These are phyloP conservation scores for Westerdykella ornata DNA, from an alignment of 2,329 filamentous ascomycete genomes.

Conservation along the genomic window DNA sequence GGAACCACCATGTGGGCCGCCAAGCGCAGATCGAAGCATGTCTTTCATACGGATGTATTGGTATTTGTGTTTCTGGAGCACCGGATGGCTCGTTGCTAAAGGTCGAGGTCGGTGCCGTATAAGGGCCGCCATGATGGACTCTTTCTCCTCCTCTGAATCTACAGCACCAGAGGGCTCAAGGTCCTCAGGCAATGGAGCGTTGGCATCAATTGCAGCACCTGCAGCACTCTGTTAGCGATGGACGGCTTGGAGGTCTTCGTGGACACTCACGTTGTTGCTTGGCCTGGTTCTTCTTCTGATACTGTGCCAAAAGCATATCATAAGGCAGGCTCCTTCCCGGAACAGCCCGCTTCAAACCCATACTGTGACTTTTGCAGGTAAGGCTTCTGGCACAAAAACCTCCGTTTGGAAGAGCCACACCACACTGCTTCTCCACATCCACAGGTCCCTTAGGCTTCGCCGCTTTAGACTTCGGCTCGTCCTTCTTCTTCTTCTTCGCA, in stretches of 20 bases:
- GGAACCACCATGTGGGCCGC: slow-evolving; percentile 35
- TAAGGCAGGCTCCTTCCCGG: slow-evolving; percentile 82
- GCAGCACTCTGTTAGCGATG: slow-evolving; percentile 14
- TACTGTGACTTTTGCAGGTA: slow-evolving; percentile 91
- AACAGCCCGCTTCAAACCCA: slow-evolving; percentile 87
- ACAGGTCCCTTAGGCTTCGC: slow-evolving; percentile 87
- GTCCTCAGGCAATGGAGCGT: slow-evolving; percentile 82
- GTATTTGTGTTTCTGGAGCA: slow-evolving; percentile 50
- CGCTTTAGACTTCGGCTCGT: slow-evolving; percentile 76
- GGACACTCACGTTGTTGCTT: slow-evolving; percentile 79
- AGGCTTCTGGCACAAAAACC: slow-evolving; percentile 80
- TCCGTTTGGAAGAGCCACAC: slow-evolving; percentile 77
- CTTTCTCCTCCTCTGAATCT: slow-evolving; percentile 91
- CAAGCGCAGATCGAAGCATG: slow-evolving; percentile 55
- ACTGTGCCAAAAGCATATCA: slow-evolving; percentile 69
- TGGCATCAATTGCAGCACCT: slow-evolving; percentile 93
- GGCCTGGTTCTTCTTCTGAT: slow-evolving; percentile 92
- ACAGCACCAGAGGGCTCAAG: slow-evolving; percentile 64
- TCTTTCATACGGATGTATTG: slow-evolving; percentile 58
- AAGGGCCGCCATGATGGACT: slow-evolving; percentile 74
- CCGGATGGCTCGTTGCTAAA: slow-evolving; percentile 57
- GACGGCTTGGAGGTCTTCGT: neutral
- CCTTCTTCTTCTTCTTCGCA: slow-evolving; percentile 83
- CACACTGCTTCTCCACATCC: slow-evolving; percentile 89
- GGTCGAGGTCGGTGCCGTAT: slow-evolving; percentile 72